These are phyloP conservation scores for Jimgerdemannia flammicorona DNA, from an alignment of 192 early-diverging fungal genomes.

Conservation along the genomic window DNA sequence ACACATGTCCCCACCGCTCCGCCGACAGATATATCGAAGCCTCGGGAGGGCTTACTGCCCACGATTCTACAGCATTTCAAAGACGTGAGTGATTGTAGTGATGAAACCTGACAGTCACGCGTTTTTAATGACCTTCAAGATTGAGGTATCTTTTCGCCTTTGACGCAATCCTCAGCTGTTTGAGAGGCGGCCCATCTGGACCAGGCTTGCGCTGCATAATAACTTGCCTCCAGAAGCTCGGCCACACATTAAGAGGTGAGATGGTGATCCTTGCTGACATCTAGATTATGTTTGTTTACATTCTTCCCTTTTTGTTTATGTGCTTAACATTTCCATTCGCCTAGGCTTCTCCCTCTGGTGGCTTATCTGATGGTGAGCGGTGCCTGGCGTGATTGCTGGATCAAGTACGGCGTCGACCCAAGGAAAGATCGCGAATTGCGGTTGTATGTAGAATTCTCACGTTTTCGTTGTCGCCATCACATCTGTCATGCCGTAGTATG, in stretches of 20 bases:
- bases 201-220: slow-evolving; percentile 25
- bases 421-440: slow-evolving; percentile 17
- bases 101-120: too few relatives aligned
- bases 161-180: slow-evolving; percentile 23
- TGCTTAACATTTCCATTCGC: background rate
- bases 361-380: slow-evolving; percentile 37
- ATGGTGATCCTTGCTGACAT: background rate
- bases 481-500: slow-evolving; percentile 8
- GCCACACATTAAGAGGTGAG: background rate
- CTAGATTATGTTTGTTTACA: background rate
- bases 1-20: slow-evolving; percentile 20
- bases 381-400: slow-evolving; percentile 45
- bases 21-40: slow-evolving; percentile 14
- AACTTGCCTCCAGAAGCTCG: slow-evolving; percentile 9
- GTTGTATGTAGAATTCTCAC: slow-evolving; percentile 13
- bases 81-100: slow-evolving; percentile 3
- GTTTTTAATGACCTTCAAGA: too few relatives aligned
- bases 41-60: slow-evolving; percentile 11
- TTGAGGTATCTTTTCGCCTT: background rate
- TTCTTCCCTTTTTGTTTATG: background rate
- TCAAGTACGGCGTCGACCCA: slow-evolving; percentile 43
- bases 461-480: background rate
- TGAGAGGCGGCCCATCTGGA: slow-evolving; percentile 42
- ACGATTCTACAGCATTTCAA: slow-evolving; percentile 12
- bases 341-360: slow-evolving; percentile 22